Evolutionary conservation across 2,329 filamentous ascomycete species (phyloP), one percentile per base, ranked within the genome.

Genomic region (Fusarium sp.): DNA sequence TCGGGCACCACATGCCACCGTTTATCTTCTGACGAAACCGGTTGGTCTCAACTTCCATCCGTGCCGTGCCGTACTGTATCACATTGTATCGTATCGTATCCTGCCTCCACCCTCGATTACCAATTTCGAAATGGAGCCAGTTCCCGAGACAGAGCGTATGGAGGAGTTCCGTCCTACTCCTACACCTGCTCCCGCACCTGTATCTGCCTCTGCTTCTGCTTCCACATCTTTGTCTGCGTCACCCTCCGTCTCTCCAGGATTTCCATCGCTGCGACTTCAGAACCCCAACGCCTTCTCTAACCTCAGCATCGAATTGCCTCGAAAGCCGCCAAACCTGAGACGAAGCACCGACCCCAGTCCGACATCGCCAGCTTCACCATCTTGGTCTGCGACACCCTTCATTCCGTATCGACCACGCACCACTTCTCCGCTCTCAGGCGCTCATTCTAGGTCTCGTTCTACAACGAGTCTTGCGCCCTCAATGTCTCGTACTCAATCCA

Each of bases 61-160:
- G 62, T 68, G 65, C 65, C 64, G 39, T 67, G 64, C 54, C 29
- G 60, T 65, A 33, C 42, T 29, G 55, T 67, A 62, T 62, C 46
- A 60, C 62, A 65, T 65, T 62, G 39, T 64, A 65, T 64, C 59
- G 35, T 60, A 38, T 62, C 33, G 31, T 56, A 56, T 66, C 49
- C 44, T 65, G 42, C 60, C 60, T 62, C 69, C 65, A 68, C 54
- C 22, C 44, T 42, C 62, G 67, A 70, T 67, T 64, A 69, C 60
- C 72, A 68, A 74, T 65, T 63, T 68, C 79, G 80, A 75, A 75
- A 92, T 92, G 90, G 90, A 92, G 81, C 88, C 89, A 65, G 90
- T 92, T 77, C 90, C 90, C 73, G 90, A 92, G 83, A 90, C 89
- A 54, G 88, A 91, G 84, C 86, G 89, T 72, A 89, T 92, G 86